Evolutionary conservation across 1,284 basidiomycete species (phyloP), one percentile per base, ranked within the genome.

Genomic region (Moesziomyces sp.): DNA sequence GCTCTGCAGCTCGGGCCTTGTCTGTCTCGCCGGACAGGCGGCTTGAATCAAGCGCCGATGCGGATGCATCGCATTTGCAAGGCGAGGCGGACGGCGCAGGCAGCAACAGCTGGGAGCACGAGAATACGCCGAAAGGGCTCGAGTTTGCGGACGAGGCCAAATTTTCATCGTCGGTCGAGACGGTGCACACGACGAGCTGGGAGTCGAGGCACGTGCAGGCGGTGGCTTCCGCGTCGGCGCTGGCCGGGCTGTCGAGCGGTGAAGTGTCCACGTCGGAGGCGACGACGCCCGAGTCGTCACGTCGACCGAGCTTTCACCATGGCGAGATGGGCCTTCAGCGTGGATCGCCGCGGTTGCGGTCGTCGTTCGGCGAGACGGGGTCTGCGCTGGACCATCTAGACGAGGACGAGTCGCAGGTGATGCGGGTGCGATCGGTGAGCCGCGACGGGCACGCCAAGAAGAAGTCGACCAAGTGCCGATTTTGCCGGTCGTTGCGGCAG

Each of bases 381-480:
- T 46, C 50, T 18, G 47, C 34, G 8, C 34, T 58, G 19, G 62
- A 62, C 46, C 38, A 44, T 21, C 23, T 59, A 18, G 72, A 66
- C 38, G 72, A 74, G 26, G 72, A 70, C 19, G 59, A 58, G 16
- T 46, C 55, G 26, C 51, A 28, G 9, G 19, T 52, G 46, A 19
- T 64, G 21, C 58, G 62, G 0, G 51, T 65, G 52, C 66, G 66
- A 35, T 74, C 72, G 45, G 46, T 56, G 30, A 73, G 64, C 60
- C 43, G 64, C 42, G 70, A 73, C 10, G 64, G 64, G 23, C 70
- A 73, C 26, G 57, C 52, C 51, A 70, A 68, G 53, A 74, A 74
- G 23, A 74, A 74, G 59, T 66, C 72, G 44, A 62, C 44, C 66
- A 74, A 74, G 62, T 74, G 72, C 40, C 54, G 58, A 5, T 64